Conservation (phyloP, 495 filamentous ascomycete genomes). For the Trichocladium antarcticum region DNA sequence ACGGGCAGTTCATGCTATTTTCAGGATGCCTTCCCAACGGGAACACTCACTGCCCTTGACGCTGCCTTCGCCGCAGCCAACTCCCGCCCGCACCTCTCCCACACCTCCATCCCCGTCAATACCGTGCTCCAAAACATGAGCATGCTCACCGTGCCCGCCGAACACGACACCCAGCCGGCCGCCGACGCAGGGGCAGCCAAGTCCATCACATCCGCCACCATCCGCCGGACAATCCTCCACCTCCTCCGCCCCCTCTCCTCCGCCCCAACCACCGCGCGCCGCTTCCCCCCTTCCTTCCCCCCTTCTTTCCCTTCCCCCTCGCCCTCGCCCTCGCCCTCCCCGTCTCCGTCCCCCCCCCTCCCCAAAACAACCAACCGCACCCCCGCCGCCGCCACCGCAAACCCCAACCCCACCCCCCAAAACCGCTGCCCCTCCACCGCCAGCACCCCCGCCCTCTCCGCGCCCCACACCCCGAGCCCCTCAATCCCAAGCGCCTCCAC, state of each 20-base stretch:
- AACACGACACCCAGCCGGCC: constrained; percentile 43
- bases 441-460: constrained; percentile 14
- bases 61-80: constrained; percentile 6
- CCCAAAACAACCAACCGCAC: constrained; percentile 18
- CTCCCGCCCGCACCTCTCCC: constrained; percentile 39
- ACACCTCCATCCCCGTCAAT: constrained; percentile 46
- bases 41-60: background rate
- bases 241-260: constrained; percentile 4
- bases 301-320: background rate
- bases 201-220: constrained; percentile 47
- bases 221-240: constrained; percentile 22
- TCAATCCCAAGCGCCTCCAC: constrained; percentile 38
- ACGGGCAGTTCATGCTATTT: background rate
- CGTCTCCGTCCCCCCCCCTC: constrained; percentile 9
- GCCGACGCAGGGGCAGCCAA: constrained; percentile 43
- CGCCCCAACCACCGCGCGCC: background rate
- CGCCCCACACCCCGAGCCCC: constrained; percentile 31
- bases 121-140: constrained; percentile 48
- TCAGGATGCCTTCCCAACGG: background rate
- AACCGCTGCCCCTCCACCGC: constrained; percentile 49
- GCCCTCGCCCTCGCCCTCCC: constrained; percentile 3
- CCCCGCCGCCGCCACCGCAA: constrained; percentile 18
- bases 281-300: background rate
- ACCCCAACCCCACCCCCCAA: constrained; percentile 50
- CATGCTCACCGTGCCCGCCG: constrained; percentile 36